Evolutionary conservation across 192 early-diverging fungal species (phyloP), one percentile per base, ranked within the genome.

Genomic region (Coemansia reversa): DNA sequence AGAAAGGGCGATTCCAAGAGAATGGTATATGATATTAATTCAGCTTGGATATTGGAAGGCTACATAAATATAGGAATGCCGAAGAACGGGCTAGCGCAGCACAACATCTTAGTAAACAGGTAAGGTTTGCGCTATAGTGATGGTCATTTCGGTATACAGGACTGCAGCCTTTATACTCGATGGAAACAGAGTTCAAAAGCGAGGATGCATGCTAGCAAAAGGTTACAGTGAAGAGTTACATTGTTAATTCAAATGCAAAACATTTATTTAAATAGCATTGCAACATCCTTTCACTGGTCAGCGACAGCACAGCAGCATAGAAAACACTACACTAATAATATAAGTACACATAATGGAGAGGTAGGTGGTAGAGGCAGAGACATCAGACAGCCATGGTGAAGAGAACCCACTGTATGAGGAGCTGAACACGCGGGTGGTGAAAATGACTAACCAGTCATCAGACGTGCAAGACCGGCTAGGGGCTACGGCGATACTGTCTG

Each of bases 331-430:
- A 14, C 39, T 45, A 45, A 45, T 39, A 39, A 11, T 16, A 45
- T 1, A 45, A 45, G 14, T 16, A 16, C 39, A 45, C 1, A 16
- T 12, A 35, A 12, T 16, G 33, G 7, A 20, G 32, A 51, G 5
- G 51, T 76, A 76, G 74, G 67, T 76, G 23, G 45, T 28, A 3
- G 65, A 53, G 25, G 69, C 74, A 0, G 74, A 60, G 29, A 55
- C 69, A 16, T 33, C 20, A 19, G 55, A 42, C n/a, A 58, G 54
- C 24, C 51, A 67, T 11, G 75, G 69, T 22, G 54, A 54, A 7
- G 48, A 62, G 33, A 68, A 72, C 33, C 57, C 75, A 2, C 53
- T 65, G 14, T 73, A 72, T 25, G 42, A 23, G 0, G 67, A 72
- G 47, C 66, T 79, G 3, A 59, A 67, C 28, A 29, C 56, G 16